Base-by-base conservation (phyloP, 352 stramenopile genomes). In the Saprolegnia diclina region DNA sequence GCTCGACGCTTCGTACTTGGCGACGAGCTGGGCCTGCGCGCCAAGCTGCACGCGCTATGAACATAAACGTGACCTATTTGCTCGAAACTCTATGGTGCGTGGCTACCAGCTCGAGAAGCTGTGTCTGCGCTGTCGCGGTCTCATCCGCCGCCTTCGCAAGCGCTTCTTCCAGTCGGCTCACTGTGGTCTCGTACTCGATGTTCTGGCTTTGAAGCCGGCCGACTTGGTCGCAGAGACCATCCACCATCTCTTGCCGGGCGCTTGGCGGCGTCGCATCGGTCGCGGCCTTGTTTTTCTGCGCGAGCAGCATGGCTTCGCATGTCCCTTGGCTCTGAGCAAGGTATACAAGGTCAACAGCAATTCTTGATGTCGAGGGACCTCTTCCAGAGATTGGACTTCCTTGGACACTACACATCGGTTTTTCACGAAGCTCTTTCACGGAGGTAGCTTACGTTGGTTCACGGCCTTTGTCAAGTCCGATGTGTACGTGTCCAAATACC, bases 1-100 rank as follows among this genome's bases (percentile, higher is more conserved):
- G 9, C 76, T 71, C 38, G 76, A 81, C 24, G 66, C 62, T 67
- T 80, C 65, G 62, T 80, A 82, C 32, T 76, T 80, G 0, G 19
- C n/a, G 19, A 83, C 18, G 1, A 83, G 56, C 14, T 63, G 45
- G 29, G 65, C 54, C 4, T 56, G 57, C 22, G 40, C 45, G 4
- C 19, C 18, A 11, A 61, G 29, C 29, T 57, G 24, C 4, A 11
- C 3, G 11, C 19, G 52, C 52, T 59, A 24, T 9, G 52, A 42
- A 16, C 45, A 59, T 13, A 59, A 59, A 59, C 52, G 52, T 59
- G 52, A 11, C 11, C 19, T 9, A n/a, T 59, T 59, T 44, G 7
- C 11, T 37, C 62, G 24, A 50, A 32, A 19, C 0, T 32, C 7
- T 1, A 67, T 10, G 22, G 40, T 24, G 16, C 26, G 13, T 29